Evolutionary conservation across 768 basidiomycete genomes (phyloP), one percentile per base, ranked within the genome.

Genomic region (Austroboletus festivus): DNA sequence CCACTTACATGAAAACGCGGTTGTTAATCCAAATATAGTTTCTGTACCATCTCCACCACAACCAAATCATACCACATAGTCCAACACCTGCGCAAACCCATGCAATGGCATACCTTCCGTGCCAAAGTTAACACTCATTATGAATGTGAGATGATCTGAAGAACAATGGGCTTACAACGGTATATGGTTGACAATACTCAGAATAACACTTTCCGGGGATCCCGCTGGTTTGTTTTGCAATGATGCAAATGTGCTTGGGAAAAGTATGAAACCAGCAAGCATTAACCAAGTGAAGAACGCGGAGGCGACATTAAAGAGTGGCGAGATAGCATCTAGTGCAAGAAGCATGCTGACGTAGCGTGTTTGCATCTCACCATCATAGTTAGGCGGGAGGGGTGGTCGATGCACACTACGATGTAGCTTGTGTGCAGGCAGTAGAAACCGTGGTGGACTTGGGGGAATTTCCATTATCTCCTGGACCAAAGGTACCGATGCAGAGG

Each of bases 221-320:
- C 62, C 50, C 56, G 63, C 13, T 40, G 57, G 52, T 22, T 38
- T 33, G 12, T 53, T 16, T 16, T 55, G 31, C 64, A 75, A 68
- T 45, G 74, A 80, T 10, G 74, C 70, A 61, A 83, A 83, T 7
- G 82, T 83, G 42, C 80, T 78, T 2, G 82, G 82, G 52, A 83
- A 81, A 23, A 83, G 68, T 16, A 83, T 66, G 58, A 83, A 83
- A 8, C 81, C 81, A 9, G 81, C 81, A 20, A 83, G 67, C 44
- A 83, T 56, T 46, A 83, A 73, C 82, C 82, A 83, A 9, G 78
- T 82, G 54, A 79, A 83, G 65, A 83, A 82, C 8, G 71, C 71
- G 3, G 78, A 73, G n/a, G 75, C 59, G 13, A 80, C 46, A 47
- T 81, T 80, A 59, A 76, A 70, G 35, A 75, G 19, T 4, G 62